Evolutionary conservation across 2,329 filamentous ascomycete species (phyloP).

Genomic region (Clonostachys rosea): DNA sequence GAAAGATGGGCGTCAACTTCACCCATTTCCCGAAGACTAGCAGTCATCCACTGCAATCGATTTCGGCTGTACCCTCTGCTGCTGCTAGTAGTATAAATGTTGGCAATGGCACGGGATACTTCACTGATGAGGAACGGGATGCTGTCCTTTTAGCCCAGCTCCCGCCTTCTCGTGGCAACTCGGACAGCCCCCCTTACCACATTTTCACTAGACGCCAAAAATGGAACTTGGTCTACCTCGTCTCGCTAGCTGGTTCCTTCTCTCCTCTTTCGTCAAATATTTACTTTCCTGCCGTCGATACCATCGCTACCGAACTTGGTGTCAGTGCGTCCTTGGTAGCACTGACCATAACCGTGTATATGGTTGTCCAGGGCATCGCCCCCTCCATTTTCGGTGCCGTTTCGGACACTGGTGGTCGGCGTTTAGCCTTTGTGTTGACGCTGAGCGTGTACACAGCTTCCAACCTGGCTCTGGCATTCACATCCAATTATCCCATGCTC

Average conservation of each 20-base stretch:
- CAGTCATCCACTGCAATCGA: too few relatives aligned
- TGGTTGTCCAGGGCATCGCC: constrained; percentile 36
- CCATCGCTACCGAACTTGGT: constrained; percentile 10
- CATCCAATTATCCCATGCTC: constrained; percentile 4
- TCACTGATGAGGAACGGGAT: too few relatives aligned
- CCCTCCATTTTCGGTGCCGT: constrained; percentile 35
- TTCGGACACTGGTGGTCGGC: constrained; percentile 20
- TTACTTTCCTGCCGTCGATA: constrained; percentile 16
- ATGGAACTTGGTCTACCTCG: constrained; percentile 14
- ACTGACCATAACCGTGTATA: constrained; percentile 30
- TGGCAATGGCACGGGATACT: too few relatives aligned
- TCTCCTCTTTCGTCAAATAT: constrained; percentile 14
- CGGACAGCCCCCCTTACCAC: not conserved
- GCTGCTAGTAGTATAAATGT: too few relatives aligned
- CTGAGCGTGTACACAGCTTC: constrained; percentile 5
- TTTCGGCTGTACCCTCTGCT: too few relatives aligned
- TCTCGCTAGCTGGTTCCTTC: constrained; percentile 8
- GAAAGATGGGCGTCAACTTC: too few relatives aligned
- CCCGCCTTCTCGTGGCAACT: not conserved
- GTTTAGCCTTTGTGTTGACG: constrained; percentile 4
- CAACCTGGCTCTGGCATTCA: constrained; percentile 7
- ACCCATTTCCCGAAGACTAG: too few relatives aligned
- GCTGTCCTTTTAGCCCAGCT: too few relatives aligned
- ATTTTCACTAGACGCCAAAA: constrained; percentile 4
- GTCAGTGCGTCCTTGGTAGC: constrained; percentile 20